A percentile compares a stretch with the other conserved stretches of the same genome.
phyloP scores from a whole-genome alignment of 176 grass and related monocot species.

The Alloteropsis semialata region DNA sequence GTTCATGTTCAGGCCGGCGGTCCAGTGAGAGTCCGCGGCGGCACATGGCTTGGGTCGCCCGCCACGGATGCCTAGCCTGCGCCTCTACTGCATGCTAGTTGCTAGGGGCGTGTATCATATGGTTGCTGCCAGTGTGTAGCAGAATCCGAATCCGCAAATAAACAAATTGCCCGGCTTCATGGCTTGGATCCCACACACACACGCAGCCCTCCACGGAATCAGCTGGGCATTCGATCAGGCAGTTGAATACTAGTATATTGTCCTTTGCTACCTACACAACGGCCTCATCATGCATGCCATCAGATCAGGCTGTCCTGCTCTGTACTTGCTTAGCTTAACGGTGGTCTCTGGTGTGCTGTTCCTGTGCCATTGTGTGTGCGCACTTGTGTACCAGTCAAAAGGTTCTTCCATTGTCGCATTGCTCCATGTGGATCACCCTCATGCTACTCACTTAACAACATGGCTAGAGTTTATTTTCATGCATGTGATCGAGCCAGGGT shows the following conservation, averaged over 20 bases:
- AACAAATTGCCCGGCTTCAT: not conserved
- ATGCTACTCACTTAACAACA: not conserved
- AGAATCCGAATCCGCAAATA: not conserved
- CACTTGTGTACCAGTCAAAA: constrained; percentile 9
- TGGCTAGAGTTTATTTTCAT: no score
- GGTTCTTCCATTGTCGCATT: not conserved
- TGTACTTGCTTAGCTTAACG: not conserved
- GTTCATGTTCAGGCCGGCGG: not conserved
- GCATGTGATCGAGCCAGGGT: not conserved
- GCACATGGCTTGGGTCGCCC: constrained; percentile 44
- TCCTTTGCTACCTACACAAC: not conserved
- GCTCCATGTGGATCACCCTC: constrained; percentile 17
- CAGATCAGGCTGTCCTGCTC: not conserved
- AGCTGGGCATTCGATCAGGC: not conserved
- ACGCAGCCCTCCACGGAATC: not conserved
- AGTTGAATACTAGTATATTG: not conserved
- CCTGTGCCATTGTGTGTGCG: not conserved
- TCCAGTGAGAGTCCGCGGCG: not conserved
- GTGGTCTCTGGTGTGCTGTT: not conserved
- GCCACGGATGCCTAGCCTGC: constrained; percentile 8
- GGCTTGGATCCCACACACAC: not conserved
- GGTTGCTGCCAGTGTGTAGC: not conserved
- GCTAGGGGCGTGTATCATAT: constrained; percentile 1
- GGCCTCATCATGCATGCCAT: constrained; percentile 1
- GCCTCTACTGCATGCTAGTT: not conserved